Evolutionary conservation across 2,329 filamentous ascomycete species (phyloP).

Genomic region (Epichloe sylvatica): DNA sequence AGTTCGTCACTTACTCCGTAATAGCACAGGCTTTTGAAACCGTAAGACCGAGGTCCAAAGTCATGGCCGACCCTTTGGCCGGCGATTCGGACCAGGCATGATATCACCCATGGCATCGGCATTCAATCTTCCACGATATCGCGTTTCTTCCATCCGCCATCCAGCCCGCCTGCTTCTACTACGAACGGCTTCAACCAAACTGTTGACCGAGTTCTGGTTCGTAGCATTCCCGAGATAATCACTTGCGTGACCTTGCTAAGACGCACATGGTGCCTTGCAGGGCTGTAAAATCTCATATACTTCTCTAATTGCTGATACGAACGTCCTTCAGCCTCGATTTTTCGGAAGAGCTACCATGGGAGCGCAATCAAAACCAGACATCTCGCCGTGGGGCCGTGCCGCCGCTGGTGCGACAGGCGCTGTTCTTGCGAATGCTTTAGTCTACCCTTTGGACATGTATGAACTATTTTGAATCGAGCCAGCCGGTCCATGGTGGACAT

Average conservation of each 20-base stretch:
- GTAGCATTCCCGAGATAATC: neutral
- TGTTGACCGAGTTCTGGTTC: neutral
- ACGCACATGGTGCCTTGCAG: neutral
- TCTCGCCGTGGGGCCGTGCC: slow-evolving; percentile 87
- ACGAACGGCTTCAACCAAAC: neutral
- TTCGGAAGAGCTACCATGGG: slow-evolving; percentile 26
- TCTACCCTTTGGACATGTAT: slow-evolving; percentile 95
- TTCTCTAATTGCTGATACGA: no score
- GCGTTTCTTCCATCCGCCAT: neutral
- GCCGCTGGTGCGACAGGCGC: slow-evolving; percentile 87
- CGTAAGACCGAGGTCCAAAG: slow-evolving; percentile 5
- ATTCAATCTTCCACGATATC: neutral
- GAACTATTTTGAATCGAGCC: slow-evolving; percentile 18
- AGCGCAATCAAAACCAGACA: slow-evolving; percentile 49
- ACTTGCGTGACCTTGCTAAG: neutral
- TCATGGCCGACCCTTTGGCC: neutral
- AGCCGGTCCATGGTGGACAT: neutral
- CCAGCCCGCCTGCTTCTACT: neutral
- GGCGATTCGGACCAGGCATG: neutral
- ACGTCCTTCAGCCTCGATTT: neutral
- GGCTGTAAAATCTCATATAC: neutral
- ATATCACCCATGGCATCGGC: neutral
- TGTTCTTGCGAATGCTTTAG: slow-evolving; percentile 84
- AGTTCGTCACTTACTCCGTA: neutral
- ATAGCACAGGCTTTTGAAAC: neutral